Conservation (phyloP, 495 filamentous ascomycete genomes). For the Hyaloscypha bicolor region DNA sequence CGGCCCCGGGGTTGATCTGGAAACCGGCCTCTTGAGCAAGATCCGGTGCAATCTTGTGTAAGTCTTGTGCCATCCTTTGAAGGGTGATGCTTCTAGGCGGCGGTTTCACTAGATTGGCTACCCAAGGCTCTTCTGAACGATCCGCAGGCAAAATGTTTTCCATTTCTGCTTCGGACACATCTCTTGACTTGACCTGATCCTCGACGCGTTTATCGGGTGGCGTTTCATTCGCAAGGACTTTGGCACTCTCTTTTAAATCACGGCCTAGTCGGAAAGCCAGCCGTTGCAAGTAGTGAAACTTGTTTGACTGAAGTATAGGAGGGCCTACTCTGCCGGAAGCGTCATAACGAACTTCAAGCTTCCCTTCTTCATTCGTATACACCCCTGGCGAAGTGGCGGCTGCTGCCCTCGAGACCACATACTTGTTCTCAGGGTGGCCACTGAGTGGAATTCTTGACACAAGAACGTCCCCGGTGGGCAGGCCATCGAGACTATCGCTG, state of each 20-base stretch:
- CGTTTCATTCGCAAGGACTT: not conserved
- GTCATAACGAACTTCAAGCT: slow-evolving; percentile 25
- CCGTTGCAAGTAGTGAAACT: slow-evolving; percentile 12
- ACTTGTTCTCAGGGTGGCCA: slow-evolving; percentile 32
- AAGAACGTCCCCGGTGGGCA: not conserved
- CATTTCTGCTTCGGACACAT: not conserved
- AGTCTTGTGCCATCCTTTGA: slow-evolving; percentile 16
- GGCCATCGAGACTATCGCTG: not conserved
- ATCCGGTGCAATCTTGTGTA: slow-evolving; percentile 25
- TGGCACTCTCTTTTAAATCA: not conserved
- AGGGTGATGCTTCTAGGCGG: slow-evolving; percentile 7
- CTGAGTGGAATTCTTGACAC: slow-evolving; percentile 25
- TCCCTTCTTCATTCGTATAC: not conserved
- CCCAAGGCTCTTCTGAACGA: not conserved
- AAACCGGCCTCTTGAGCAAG: slow-evolving; percentile 21
- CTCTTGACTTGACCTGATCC: not conserved
- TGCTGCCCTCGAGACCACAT: slow-evolving; percentile 7
- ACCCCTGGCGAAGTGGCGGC: slow-evolving; percentile 2
- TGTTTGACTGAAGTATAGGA: slow-evolving; percentile 27
- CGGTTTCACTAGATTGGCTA: not conserved
- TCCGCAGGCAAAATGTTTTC: not conserved
- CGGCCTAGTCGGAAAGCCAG: slow-evolving; percentile 26
- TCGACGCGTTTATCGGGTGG: not conserved
- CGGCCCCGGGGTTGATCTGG: not conserved
- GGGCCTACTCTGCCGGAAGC: slow-evolving; percentile 10